Percentiles rank a stretch among this genome's conserved stretches.
These are phyloP conservation scores for Saksenaea oblongispora DNA, from an alignment of 371 early-diverging fungal genomes.

Conservation along the genomic window DNA sequence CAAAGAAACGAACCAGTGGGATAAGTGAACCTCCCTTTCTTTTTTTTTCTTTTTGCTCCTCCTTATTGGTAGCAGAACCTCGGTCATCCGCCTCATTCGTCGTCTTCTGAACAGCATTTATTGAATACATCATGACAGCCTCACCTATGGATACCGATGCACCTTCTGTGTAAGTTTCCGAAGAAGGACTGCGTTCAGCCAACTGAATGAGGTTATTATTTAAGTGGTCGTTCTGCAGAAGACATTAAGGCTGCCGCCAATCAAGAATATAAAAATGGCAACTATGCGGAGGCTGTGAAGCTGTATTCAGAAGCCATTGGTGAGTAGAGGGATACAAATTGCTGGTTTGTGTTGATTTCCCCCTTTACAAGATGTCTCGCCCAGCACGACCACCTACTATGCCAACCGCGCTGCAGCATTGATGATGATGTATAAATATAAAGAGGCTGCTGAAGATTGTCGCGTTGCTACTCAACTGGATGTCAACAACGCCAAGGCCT, in stretches of 20 bases:
- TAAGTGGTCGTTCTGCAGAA: slow-evolving; percentile 45
- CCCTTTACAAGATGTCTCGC: slow-evolving; percentile 47
- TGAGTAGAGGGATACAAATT: slow-evolving; percentile 14
- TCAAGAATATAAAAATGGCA: slow-evolving; percentile 59
- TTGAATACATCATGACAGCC: neutral
- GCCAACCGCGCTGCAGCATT: slow-evolving; percentile 83
- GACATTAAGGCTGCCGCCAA: slow-evolving; percentile 64
- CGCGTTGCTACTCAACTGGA: slow-evolving; percentile 64
- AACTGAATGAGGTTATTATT: neutral
- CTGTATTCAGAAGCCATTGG: slow-evolving; percentile 67
- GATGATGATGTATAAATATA: slow-evolving; percentile 70
- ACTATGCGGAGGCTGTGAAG: slow-evolving; percentile 60
- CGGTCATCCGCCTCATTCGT: slow-evolving; percentile 2
- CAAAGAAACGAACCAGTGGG: neutral
- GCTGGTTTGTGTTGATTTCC: neutral
- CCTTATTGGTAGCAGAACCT: neutral
- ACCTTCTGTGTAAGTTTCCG: slow-evolving; percentile 11
- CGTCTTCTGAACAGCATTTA: neutral
- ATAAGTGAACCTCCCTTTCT: neutral
- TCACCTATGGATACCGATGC: slow-evolving; percentile 5
- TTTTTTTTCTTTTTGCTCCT: neutral
- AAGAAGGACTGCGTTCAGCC: neutral
- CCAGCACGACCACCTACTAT: slow-evolving; percentile 68
- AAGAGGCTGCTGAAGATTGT: slow-evolving; percentile 74
- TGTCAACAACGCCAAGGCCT: slow-evolving; percentile 68